Conservation (phyloP, 2,329 filamentous ascomycete genomes). For the Colletotrichum chlorophyti region DNA sequence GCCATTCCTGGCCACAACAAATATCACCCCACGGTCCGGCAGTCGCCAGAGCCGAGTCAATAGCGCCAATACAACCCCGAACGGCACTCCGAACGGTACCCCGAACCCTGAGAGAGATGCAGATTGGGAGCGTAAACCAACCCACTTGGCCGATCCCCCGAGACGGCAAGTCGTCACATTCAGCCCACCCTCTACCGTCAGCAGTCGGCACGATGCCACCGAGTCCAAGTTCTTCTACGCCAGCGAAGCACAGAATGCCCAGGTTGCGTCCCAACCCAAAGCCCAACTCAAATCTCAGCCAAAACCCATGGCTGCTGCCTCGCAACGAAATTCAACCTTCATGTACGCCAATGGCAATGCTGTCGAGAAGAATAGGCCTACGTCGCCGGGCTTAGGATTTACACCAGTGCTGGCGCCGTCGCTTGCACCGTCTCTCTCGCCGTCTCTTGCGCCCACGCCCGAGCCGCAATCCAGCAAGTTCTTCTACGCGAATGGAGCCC, state of each 20-base stretch:
- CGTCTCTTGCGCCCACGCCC: conserved; percentile 41
- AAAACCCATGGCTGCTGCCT: conserved; percentile 40
- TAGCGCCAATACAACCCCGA: conserved; percentile 72
- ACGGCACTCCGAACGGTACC: conserved; percentile 65
- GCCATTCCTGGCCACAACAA: conserved; percentile 61
- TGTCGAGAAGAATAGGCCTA: conserved; percentile 44
- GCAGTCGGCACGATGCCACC: conserved; percentile 35
- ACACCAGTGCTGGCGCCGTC: conserved; percentile 33
- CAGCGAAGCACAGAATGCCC: conserved; percentile 67
- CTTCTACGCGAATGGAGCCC: conserved; percentile 75
- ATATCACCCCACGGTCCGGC: conserved; percentile 81
- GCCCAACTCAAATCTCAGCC: conserved; percentile 30
- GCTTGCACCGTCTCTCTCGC: conserved; percentile 38
- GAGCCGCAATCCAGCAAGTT: conserved; percentile 66
- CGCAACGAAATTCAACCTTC: conserved; percentile 58
- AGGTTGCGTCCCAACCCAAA: conserved; percentile 16
- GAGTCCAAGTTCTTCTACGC: conserved; percentile 91
- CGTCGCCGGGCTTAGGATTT: conserved; percentile 31
- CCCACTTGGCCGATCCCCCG: conserved; percentile 33
- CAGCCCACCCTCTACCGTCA: conserved; percentile 44
- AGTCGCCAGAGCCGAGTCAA: conserved; percentile 75
- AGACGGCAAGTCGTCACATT: conserved; percentile 46
- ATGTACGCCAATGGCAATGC: conserved; percentile 62
- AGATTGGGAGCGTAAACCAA: conserved; percentile 53
- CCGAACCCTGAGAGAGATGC: conserved; percentile 52